Conservation (phyloP, 208 protist genomes). For the Herpetomonas samuelpessoai region DNA sequence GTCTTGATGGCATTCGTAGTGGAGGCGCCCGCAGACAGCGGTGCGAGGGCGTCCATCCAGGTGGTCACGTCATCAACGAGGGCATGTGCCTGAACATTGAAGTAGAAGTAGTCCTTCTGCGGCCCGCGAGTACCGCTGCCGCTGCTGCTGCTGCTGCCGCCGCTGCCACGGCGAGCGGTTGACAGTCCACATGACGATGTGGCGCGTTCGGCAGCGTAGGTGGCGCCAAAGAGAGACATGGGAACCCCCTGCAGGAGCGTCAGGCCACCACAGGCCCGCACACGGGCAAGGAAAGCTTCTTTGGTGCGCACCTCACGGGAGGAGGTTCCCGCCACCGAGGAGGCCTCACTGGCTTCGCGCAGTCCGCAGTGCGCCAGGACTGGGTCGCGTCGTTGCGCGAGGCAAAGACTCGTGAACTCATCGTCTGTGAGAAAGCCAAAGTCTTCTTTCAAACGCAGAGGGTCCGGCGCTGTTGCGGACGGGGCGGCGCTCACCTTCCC, state of each 20-base stretch:
- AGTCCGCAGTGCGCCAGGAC: conserved; percentile 1
- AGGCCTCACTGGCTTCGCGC: not conserved
- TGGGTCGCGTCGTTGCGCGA: not conserved
- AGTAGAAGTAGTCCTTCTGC: conserved; percentile 26
- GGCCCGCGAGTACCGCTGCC: not conserved
- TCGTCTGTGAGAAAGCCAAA: conserved; percentile 9
- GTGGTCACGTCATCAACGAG: conserved; percentile 22
- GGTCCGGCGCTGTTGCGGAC: not conserved
- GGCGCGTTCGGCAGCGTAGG: conserved; percentile 30
- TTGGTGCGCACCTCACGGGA: not conserved
- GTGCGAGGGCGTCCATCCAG: conserved; percentile 30
- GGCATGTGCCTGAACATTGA: conserved; percentile 42
- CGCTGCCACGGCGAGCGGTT: conserved; percentile 1
- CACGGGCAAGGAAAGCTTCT: not conserved
- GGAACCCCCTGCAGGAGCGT: conserved; percentile 19
- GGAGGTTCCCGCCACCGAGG: not conserved
- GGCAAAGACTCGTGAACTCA: conserved; percentile 6
- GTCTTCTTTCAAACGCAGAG: conserved; percentile 3
- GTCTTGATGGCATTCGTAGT: not conserved
- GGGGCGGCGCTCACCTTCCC: not conserved
- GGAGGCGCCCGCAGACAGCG: not conserved
- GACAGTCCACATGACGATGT: too few species aligned
- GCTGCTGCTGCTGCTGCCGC: not conserved
- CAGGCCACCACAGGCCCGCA: not conserved
- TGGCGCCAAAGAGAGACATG: conserved; percentile 35